phyloP scores from a whole-genome alignment of 371 early-diverging fungal species.

The Mortierella sp. region DNA sequence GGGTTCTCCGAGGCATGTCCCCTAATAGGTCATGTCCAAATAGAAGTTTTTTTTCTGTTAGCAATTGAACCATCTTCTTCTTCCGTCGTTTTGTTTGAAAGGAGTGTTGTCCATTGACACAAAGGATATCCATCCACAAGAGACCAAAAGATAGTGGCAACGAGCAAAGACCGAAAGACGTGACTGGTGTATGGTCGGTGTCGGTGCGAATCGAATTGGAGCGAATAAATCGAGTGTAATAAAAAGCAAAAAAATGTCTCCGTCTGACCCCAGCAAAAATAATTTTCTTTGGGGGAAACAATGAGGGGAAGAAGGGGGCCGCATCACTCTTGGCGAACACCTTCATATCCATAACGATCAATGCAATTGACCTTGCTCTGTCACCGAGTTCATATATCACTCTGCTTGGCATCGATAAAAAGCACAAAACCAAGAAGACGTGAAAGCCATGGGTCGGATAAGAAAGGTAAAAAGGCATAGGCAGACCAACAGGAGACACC shows the following conservation, averaged over 20 bases:
- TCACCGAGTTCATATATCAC: too few species aligned
- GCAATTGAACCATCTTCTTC: too few species aligned
- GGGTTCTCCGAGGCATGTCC: slow-evolving; percentile 99
- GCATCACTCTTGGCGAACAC: too few species aligned
- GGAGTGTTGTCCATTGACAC: neutral
- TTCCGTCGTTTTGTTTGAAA: too few species aligned
- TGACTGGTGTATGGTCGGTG: slow-evolving; percentile 3
- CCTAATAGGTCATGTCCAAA: slow-evolving; percentile 73
- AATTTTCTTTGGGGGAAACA: slow-evolving; percentile 11
- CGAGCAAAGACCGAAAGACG: neutral
- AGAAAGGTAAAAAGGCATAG: too few species aligned
- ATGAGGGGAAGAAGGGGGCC: neutral
- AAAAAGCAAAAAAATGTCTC: slow-evolving; percentile 4
- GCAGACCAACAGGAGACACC: too few species aligned
- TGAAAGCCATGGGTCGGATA: too few species aligned
- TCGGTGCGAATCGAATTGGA: neutral
- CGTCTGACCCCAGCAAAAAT: slow-evolving; percentile 33
- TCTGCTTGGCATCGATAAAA: too few species aligned
- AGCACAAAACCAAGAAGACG: too few species aligned
- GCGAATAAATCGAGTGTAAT: neutral
- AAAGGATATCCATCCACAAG: neutral
- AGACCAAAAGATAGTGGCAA: neutral
- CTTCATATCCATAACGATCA: too few species aligned
- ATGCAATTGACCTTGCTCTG: too few species aligned
- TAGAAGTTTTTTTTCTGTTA: slow-evolving; percentile 7